Evolutionary conservation across 2,329 filamentous ascomycete genomes (phyloP).

Genomic region (Knoxdaviesia proteae): DNA sequence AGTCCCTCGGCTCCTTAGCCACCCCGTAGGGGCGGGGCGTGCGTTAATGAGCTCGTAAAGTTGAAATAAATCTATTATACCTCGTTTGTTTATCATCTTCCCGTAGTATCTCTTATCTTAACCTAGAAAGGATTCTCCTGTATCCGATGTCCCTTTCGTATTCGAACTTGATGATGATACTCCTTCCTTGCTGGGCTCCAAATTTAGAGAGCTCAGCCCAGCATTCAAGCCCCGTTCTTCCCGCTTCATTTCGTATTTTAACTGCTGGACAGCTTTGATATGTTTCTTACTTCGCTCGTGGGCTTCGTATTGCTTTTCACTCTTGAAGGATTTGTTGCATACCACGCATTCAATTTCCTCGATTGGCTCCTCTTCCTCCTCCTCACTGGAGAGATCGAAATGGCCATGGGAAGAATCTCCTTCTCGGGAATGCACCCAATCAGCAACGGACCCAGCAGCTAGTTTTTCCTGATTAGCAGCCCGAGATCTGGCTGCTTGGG

Average conservation of each 20-base stretch:
- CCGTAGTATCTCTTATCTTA: too few species aligned
- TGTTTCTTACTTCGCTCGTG: slow-evolving; percentile 98
- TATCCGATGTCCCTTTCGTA: too few species aligned
- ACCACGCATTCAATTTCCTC: slow-evolving; percentile 53
- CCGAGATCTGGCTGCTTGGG: slow-evolving; percentile 65
- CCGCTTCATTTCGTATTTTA: slow-evolving; percentile 64
- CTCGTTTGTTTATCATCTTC: not conserved
- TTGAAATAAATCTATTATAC: not conserved
- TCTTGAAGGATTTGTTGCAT: slow-evolving; percentile 69
- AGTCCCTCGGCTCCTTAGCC: not conserved
- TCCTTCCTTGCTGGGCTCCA: too few species aligned
- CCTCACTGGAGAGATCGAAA: slow-evolving; percentile 40
- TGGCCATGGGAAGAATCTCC: slow-evolving; percentile 28
- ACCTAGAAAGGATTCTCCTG: too few species aligned
- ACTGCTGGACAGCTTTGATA: slow-evolving; percentile 59
- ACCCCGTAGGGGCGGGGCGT: not conserved
- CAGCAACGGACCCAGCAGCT: slow-evolving; percentile 42
- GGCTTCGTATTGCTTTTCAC: slow-evolving; percentile 73
- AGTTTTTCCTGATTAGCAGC: slow-evolving; percentile 63
- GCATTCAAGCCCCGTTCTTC: slow-evolving; percentile 30
- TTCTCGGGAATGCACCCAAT: slow-evolving; percentile 50
- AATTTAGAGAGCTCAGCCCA: too few species aligned
- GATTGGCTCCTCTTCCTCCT: slow-evolving; percentile 27
- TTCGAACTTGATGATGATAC: too few species aligned
- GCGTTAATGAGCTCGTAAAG: not conserved